A percentile compares a stretch with the other conserved stretches of the same genome.
Evolutionary conservation across 192 early-diverging fungal species (phyloP).

Genomic region (Mortierella alpina): DNA sequence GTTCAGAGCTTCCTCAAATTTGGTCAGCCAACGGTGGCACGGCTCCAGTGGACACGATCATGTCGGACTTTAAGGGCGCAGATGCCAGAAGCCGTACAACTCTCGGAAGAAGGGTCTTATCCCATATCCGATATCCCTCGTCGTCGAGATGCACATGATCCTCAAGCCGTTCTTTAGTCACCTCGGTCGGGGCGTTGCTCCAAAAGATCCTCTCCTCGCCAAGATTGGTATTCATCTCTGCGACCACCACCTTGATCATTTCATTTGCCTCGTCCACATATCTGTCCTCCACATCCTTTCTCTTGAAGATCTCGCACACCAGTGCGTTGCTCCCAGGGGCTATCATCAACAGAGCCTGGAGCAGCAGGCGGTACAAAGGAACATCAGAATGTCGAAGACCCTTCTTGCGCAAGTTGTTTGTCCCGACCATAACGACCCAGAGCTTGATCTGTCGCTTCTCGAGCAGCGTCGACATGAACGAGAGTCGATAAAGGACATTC

Average conservation of each 20-base stretch:
- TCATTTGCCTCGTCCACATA: constrained; percentile 13
- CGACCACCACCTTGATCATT: constrained; percentile 4
- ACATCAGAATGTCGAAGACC: constrained; percentile 5
- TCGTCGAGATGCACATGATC: constrained; percentile 24
- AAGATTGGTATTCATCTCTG: constrained; percentile 11
- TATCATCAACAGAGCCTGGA: constrained; percentile 13
- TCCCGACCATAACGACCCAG: constrained; percentile 21
- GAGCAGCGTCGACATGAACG: constrained; percentile 10
- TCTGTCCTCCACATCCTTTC: constrained; percentile 16
- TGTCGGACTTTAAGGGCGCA: too few species aligned
- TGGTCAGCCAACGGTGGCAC: too few species aligned
- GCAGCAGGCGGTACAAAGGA: constrained; percentile 4
- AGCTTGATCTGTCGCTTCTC: constrained; percentile 3
- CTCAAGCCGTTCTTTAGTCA: constrained; percentile 3
- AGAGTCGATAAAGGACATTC: constrained; percentile 18
- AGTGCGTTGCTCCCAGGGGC: background rate
- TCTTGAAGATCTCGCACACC: constrained; percentile 14
- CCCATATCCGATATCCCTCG: constrained; percentile 9
- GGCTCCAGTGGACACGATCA: too few species aligned
- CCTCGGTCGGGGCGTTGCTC: constrained; percentile 7
- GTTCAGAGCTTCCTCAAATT: too few species aligned
- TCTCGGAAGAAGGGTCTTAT: background rate
- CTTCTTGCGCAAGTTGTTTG: constrained; percentile 27
- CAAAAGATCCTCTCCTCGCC: constrained; percentile 7
- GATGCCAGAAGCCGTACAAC: background rate